Conservation (phyloP, 805 yeast genomes). For the Scheffersomyces ergatensis region DNA sequence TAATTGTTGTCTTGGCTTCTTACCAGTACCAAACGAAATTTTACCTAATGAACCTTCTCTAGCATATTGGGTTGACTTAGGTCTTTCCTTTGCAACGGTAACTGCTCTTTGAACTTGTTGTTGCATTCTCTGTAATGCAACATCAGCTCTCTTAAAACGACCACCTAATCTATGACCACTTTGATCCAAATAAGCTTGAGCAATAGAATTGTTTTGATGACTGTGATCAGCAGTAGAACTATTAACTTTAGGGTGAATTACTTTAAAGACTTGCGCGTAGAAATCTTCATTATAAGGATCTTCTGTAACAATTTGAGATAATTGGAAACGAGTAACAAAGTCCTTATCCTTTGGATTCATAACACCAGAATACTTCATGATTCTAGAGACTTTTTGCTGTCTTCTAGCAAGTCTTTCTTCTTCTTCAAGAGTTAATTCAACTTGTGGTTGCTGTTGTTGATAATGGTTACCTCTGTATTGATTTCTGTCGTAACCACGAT, state of each 20-base stretch:
- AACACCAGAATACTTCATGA: constrained; percentile 81
- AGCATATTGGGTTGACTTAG: constrained; percentile 60
- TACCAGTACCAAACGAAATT: constrained; percentile 73
- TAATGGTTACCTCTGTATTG: constrained; percentile 26
- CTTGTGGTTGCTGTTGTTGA: constrained; percentile 20
- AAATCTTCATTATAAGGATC: constrained; percentile 98
- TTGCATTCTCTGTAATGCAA: constrained; percentile 95
- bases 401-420: constrained; percentile 64
- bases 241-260: constrained; percentile 37
- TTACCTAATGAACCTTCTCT: constrained; percentile 90
- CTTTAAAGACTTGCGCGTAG: constrained; percentile 87
- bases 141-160: constrained; percentile 77
- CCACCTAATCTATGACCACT: constrained; percentile 91
- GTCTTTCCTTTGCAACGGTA: constrained; percentile 87
- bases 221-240: constrained; percentile 37
- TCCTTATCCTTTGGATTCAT: constrained; percentile 98
- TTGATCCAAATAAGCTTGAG: constrained; percentile 86
- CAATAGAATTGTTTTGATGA: constrained; percentile 73
- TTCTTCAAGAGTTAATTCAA: constrained; percentile 66
- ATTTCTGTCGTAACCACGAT: constrained; percentile 21
- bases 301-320: constrained; percentile 93
- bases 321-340: constrained; percentile 88
- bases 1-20: constrained; percentile 84
- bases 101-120: constrained; percentile 97
- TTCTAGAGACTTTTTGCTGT: constrained; percentile 72